These are phyloP conservation scores for Raphidocelis subcapitata DNA, from an alignment of 139 green algal genomes.

Conservation along the genomic window DNA sequence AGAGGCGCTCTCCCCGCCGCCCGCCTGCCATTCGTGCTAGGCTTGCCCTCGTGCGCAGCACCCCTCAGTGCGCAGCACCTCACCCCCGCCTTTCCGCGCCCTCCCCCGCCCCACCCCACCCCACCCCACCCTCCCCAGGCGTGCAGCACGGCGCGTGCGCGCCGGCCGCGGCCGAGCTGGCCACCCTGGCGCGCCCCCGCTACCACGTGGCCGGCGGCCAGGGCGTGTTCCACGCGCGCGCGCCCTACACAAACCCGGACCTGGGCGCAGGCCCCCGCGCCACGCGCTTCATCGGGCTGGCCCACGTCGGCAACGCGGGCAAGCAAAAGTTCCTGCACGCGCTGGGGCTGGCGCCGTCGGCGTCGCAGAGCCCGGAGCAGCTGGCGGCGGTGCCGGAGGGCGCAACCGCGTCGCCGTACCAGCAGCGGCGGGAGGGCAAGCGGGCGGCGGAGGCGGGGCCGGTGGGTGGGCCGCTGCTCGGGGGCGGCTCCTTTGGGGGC, in stretches of 20 bases:
- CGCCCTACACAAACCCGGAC: conserved; percentile 84
- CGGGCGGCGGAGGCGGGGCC: neutral
- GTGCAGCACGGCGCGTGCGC: neutral
- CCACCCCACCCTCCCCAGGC: neutral
- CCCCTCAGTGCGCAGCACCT: too few relatives aligned
- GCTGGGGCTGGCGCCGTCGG: conserved; percentile 67
- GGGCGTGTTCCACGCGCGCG: conserved; percentile 55
- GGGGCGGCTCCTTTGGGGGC: too few relatives aligned
- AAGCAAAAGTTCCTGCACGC: conserved; percentile 87
- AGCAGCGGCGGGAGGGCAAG: neutral
- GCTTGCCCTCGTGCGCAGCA: neutral
- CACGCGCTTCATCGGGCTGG: conserved; percentile 89
- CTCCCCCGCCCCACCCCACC: neutral
- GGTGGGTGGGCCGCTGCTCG: too few relatives aligned
- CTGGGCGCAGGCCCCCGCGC: conserved; percentile 70
- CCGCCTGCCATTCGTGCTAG: neutral
- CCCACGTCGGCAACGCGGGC: conserved; percentile 46
- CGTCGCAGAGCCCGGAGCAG: conserved; percentile 53
- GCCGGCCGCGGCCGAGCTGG: conserved; percentile 38
- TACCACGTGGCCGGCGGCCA: conserved; percentile 68
- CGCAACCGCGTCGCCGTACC: neutral
- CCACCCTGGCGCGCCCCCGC: conserved; percentile 43
- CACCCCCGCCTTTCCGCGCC: too few relatives aligned
- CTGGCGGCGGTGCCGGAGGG: conserved; percentile 52
- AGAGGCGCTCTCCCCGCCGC: neutral